These are phyloP conservation scores for Xylariaceae sp. DNA, from an alignment of 2,329 filamentous ascomycete species.

Conservation along the genomic window DNA sequence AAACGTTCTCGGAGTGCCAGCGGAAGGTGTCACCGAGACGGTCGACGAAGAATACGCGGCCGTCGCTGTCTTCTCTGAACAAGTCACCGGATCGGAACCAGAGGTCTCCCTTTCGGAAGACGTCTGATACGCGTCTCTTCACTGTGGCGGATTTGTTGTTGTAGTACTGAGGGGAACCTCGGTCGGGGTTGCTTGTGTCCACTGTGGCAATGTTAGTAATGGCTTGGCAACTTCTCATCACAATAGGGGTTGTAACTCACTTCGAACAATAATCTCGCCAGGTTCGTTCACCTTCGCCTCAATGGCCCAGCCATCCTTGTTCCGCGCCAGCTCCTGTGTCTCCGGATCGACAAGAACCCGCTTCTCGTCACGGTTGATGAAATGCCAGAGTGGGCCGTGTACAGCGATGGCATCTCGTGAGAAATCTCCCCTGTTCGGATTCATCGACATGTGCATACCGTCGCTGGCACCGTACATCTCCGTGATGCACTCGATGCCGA, in stretches of 20 bases:
- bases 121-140: conserved; percentile 58
- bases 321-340: conserved; percentile 59
- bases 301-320: conserved; percentile 62
- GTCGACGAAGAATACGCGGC: conserved; percentile 64
- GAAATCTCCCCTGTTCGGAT: conserved; percentile 56
- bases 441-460: conserved; percentile 56
- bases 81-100: conserved; percentile 66
- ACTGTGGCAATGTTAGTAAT: conserved; percentile 9
- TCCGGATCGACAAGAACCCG: conserved; percentile 66
- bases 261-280: conserved; percentile 66
- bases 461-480: conserved; percentile 78
- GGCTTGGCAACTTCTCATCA: not conserved
- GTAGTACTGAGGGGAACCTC: conserved; percentile 56
- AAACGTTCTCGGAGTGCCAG: conserved; percentile 51
- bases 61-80: conserved; percentile 54
- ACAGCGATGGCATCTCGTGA: conserved; percentile 59
- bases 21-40: conserved; percentile 66
- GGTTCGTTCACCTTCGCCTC: conserved; percentile 55
- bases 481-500: conserved; percentile 54
- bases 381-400: conserved; percentile 57
- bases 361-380: conserved; percentile 50
- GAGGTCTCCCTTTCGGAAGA: conserved; percentile 61
- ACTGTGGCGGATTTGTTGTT: conserved; percentile 54
- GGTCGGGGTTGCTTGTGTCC: conserved; percentile 46
- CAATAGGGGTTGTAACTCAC: conserved; percentile 1